Conservation (phyloP, 352 stramenopile genomes). For the Pseudoperonospora humuli region DNA sequence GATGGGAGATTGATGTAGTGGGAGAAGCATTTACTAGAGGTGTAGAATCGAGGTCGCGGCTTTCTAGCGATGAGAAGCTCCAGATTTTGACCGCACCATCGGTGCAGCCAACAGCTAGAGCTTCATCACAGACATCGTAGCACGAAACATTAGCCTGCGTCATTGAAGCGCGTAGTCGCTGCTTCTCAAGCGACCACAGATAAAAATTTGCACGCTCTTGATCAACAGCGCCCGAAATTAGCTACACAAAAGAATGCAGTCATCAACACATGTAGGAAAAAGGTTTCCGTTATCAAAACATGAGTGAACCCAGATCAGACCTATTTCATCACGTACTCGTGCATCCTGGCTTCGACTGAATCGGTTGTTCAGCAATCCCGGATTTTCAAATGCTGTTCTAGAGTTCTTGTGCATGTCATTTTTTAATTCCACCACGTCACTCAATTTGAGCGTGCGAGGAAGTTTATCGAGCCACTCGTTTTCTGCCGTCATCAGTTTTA, state of each 20-base stretch:
- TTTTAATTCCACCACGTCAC: constrained; percentile 49
- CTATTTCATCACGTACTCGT: constrained; percentile 34
- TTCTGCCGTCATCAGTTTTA: constrained; percentile 70
- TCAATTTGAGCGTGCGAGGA: constrained; percentile 28
- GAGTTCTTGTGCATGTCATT: constrained; percentile 48
- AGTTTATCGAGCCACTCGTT: constrained; percentile 58
- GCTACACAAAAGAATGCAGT: constrained; percentile 22
- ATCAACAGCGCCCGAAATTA: constrained; percentile 68
- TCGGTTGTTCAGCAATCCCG: constrained; percentile 52
- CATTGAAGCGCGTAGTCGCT: constrained; percentile 55
- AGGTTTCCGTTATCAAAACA: background rate
- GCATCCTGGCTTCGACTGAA: constrained; percentile 54
- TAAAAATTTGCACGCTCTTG: constrained; percentile 76
- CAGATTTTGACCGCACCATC: constrained; percentile 79
- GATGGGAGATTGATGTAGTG: constrained; percentile 68
- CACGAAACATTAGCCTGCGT: constrained; percentile 58
- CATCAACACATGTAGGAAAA: constrained; percentile 1
- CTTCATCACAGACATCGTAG: constrained; percentile 77
- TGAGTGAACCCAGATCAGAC: background rate
- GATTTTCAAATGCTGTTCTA: constrained; percentile 51
- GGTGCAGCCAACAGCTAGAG: constrained; percentile 60
- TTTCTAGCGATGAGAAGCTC: constrained; percentile 65
- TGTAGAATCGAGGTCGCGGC: constrained; percentile 35
- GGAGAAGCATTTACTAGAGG: constrained; percentile 44
- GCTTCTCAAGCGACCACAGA: constrained; percentile 76